Conservation (phyloP, 257 asterid genomes). For the Misopates orontium region DNA sequence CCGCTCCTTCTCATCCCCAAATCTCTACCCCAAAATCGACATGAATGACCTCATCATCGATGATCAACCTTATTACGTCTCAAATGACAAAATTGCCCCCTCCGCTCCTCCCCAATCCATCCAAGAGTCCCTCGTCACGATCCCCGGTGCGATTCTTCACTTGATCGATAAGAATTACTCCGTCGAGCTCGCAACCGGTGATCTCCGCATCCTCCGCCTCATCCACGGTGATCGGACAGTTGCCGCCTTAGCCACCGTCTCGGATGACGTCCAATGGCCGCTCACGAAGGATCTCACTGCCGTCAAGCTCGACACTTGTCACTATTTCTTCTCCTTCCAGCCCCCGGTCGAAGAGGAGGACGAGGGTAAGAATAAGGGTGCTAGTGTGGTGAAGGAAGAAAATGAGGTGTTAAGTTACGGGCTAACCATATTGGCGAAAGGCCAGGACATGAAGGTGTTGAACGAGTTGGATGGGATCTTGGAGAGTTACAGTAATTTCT, state of each 20-base stretch:
- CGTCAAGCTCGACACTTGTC: constrained; percentile 79
- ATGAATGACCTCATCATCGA: constrained; percentile 45
- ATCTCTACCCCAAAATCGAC: constrained; percentile 62
- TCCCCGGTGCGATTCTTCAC: constrained; percentile 81
- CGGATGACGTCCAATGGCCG: constrained; percentile 80
- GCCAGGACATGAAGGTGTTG: constrained; percentile 55
- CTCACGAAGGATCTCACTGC: constrained; percentile 75
- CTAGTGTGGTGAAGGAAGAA: constrained; percentile 22
- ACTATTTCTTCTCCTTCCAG: constrained; percentile 77
- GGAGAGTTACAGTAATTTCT: constrained; percentile 56
- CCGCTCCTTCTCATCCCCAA: constrained; percentile 35
- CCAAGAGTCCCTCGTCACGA: constrained; percentile 51
- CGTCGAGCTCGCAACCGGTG: constrained; percentile 93
- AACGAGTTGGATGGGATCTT: constrained; percentile 62
- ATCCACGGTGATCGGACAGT: constrained; percentile 56
- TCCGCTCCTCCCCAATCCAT: constrained; percentile 64
- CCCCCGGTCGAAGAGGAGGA: constrained; percentile 32
- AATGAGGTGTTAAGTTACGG: constrained; percentile 70
- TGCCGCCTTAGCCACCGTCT: constrained; percentile 67
- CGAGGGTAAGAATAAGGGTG: not conserved
- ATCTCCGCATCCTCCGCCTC: constrained; percentile 58
- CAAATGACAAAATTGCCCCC: constrained; percentile 32
- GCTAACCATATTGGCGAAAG: constrained; percentile 68
- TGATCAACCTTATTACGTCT: constrained; percentile 50
- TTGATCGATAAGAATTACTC: constrained; percentile 81